Evolutionary conservation across 2,329 filamentous ascomycete species (phyloP).

Genomic region (Ilyonectria sp.): DNA sequence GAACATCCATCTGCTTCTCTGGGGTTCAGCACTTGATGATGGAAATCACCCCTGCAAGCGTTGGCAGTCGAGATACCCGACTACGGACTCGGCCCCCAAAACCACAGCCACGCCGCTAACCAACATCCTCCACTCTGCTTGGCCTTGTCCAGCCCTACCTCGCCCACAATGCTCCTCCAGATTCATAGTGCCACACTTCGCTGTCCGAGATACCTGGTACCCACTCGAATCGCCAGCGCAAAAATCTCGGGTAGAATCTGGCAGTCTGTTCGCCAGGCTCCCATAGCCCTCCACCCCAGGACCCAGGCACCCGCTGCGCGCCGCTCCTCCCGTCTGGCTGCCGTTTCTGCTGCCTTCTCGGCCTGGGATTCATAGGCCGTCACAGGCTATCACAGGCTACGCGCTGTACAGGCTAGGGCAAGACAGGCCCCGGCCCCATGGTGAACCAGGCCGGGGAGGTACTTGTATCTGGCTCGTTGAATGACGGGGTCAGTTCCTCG

Average conservation of each 20-base stretch:
- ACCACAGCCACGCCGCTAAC: constrained; percentile 34
- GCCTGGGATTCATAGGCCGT: neutral
- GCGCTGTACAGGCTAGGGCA: constrained; percentile 28
- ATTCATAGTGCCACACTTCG: constrained; percentile 5
- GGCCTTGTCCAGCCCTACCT: constrained; percentile 15
- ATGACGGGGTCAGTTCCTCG: constrained; percentile 48
- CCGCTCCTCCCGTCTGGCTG: constrained; percentile 45
- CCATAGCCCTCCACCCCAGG: neutral
- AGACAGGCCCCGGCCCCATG: constrained; percentile 31
- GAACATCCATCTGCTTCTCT: constrained; percentile 21
- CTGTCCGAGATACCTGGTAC: neutral
- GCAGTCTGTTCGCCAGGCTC: constrained; percentile 1
- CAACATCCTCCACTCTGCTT: constrained; percentile 6
- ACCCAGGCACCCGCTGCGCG: constrained; percentile 42
- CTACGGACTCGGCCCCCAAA: neutral
- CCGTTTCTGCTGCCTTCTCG: constrained; percentile 23
- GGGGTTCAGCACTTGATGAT: neutral
- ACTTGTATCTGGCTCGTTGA: constrained; percentile 28
- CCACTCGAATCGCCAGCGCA: constrained; percentile 9
- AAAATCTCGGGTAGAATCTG: constrained; percentile 2
- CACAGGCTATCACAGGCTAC: constrained; percentile 10
- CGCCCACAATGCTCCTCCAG: neutral
- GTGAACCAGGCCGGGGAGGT: constrained; percentile 15
- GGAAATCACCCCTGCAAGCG: constrained; percentile 17
- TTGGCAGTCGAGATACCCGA: constrained; percentile 28